Base-by-base conservation (phyloP, 768 basidiomycete species). In the Pulveroboletus sp. region DNA sequence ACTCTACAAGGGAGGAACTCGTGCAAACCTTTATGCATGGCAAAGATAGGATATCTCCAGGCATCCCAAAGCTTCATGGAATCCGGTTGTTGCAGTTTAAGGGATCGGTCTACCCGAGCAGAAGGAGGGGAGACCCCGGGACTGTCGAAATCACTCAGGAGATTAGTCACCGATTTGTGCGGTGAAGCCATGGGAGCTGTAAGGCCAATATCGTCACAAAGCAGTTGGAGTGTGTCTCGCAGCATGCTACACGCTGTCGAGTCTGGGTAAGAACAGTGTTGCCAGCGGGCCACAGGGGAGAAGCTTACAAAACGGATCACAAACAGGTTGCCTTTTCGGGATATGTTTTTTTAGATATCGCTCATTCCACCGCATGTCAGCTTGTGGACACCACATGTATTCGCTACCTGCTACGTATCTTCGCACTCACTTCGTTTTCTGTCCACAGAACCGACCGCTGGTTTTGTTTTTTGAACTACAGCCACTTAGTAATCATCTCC, bases 91-190 rank as follows among this genome's bases (percentile, higher is more conserved):
- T 78, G 72, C 33, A 74, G 76, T 63, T 81, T 84, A n/a, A 87
- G 72, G 55, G 76, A 81, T 21, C 81, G 78, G 54, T 87, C 79
- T 29, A 90, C 73, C 36, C 89, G 80, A 40, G 90, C 75, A 8
- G 87, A 88, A 0, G 88, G 86, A 0, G 89, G 89, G 19, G 79
- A 72, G 17, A 82, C 72, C 27, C 86, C 86, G 11, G 87, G 83
- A 16, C 73, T 80, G 44, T 82, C 79, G 62, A 83, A 91, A 59
- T 87, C 74, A 21, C 53, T 63, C 10, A 76, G 57, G 21, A 75
- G 59, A 35, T 52, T 45, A 2, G 43, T 62, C 21, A 66, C 40
- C 12, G 64, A 54, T 35, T 52, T 47, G 2, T 43, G 55, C 11
- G 57, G 45, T 23, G 56, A 27, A 25, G 45, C 24, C 38, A 52